A percentile compares a stretch with the other conserved stretches of the same genome.
Conservation (phyloP, 2,329 filamentous ascomycete species). For the Hortaea werneckii region DNA sequence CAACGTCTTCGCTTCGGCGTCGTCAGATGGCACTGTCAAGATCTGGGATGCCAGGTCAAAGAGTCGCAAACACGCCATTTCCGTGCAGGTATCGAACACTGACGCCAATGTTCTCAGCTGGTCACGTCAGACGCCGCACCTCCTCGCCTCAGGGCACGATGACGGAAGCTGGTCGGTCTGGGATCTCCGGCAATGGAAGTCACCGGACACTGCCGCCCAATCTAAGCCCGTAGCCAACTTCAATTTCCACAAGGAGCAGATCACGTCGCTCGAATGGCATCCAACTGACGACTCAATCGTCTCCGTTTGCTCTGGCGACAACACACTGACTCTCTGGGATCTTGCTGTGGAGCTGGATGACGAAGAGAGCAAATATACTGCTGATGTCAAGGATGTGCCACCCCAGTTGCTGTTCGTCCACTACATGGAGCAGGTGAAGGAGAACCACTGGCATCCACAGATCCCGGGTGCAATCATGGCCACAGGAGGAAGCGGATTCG, state of each 20-base stretch:
- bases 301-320: constrained; percentile 82
- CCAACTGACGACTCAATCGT: constrained; percentile 94
- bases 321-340: constrained; percentile 94
- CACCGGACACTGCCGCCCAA: constrained; percentile 34
- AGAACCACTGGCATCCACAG: constrained; percentile 95
- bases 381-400: constrained; percentile 78
- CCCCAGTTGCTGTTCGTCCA: constrained; percentile 94
- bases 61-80: constrained; percentile 76
- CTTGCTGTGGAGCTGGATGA: constrained; percentile 92
- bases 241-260: constrained; percentile 90
- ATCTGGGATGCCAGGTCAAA: constrained; percentile 94
- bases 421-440: constrained; percentile 90
- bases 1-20: constrained; percentile 89
- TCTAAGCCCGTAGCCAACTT: constrained; percentile 85
- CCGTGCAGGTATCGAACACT: constrained; percentile 68
- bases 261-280: constrained; percentile 95
- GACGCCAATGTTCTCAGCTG: constrained; percentile 97
- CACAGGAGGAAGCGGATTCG: constrained; percentile 78
- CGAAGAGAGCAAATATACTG: constrained; percentile 86
- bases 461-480: constrained; percentile 83
- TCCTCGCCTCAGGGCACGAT: constrained; percentile 86
- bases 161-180: constrained; percentile 92
- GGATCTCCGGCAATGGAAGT: constrained; percentile 92
- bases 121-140: constrained; percentile 78
- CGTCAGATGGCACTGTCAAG: constrained; percentile 86